These are phyloP conservation scores for Acer saccharum DNA, from an alignment of 345 rosid genomes.

Conservation along the genomic window DNA sequence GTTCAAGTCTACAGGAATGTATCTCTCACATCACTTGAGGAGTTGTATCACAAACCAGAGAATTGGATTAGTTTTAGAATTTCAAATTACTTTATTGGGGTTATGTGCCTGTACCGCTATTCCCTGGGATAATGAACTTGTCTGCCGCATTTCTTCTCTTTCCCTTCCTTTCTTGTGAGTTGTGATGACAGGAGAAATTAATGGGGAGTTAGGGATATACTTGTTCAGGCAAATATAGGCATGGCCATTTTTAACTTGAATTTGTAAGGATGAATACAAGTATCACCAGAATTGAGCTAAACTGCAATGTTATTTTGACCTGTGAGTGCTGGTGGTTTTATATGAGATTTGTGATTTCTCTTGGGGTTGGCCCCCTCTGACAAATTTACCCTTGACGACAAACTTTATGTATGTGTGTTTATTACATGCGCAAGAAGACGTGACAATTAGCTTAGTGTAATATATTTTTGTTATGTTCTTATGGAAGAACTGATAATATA, in stretches of 20 bases:
- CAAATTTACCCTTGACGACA: neutral
- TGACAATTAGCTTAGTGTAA: neutral
- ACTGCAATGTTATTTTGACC: neutral
- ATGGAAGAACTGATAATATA: neutral
- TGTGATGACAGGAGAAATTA: neutral
- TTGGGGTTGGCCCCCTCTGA: neutral
- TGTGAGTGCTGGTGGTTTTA: neutral
- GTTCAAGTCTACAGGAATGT: neutral
- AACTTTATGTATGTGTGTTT: no score
- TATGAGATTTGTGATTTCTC: neutral
- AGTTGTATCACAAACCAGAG: neutral
- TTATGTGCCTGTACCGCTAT: neutral
- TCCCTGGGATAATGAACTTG: neutral
- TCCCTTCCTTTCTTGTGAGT: no score
- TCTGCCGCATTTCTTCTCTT: neutral
- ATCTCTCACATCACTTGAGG: neutral
- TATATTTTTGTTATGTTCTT: neutral
- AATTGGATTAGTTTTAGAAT: slow-evolving; percentile 7
- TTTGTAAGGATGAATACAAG: neutral
- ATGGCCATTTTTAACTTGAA: neutral
- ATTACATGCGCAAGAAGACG: no score
- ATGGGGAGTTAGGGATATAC: neutral
- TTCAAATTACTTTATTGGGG: neutral
- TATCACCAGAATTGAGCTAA: slow-evolving; percentile 1
- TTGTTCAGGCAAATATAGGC: slow-evolving; percentile 9